These are phyloP conservation scores for Metschnikowia henanensis DNA, from an alignment of 805 yeast genomes.

Conservation along the genomic window DNA sequence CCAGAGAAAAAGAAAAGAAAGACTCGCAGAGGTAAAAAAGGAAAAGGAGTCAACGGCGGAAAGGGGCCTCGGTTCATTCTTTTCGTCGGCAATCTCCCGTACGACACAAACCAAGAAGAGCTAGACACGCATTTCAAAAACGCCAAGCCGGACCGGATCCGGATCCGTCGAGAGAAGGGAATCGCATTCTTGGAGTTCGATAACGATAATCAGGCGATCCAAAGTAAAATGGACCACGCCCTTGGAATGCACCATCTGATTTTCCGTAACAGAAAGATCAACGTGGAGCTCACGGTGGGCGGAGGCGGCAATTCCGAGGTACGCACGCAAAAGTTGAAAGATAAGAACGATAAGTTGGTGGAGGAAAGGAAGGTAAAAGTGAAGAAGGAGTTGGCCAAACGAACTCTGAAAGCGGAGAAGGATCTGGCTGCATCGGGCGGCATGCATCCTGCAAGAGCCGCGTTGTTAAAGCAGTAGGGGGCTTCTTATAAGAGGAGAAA, in stretches of 20 bases:
- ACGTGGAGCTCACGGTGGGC: slow-evolving; percentile 96
- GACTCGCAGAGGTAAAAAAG: slow-evolving; percentile 77
- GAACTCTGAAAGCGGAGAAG: slow-evolving; percentile 32
- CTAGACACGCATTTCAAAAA: slow-evolving; percentile 71
- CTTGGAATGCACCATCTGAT: slow-evolving; percentile 78
- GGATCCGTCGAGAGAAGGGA: slow-evolving; percentile 83
- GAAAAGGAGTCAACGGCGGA: slow-evolving; percentile 50
- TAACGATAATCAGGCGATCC: slow-evolving; percentile 57
- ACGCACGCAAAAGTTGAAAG: slow-evolving; percentile 63
- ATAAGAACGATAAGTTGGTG: slow-evolving; percentile 73
- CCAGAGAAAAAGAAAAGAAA: slow-evolving; percentile 63
- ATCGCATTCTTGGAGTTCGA: slow-evolving; percentile 90
- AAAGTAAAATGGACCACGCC: slow-evolving; percentile 80
- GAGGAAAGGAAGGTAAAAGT: slow-evolving; percentile 67
- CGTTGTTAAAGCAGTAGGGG: slow-evolving; percentile 32
- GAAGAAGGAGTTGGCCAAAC: slow-evolving; percentile 44
- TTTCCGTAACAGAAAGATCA: slow-evolving; percentile 73
- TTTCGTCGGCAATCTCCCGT: slow-evolving; percentile 91
- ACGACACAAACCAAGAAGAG: slow-evolving; percentile 60
- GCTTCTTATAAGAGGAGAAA: background rate
- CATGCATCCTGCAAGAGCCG: slow-evolving; percentile 70
- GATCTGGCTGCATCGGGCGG: slow-evolving; percentile 24
- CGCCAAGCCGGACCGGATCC: slow-evolving; percentile 68
- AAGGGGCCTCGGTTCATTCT: slow-evolving; percentile 70
- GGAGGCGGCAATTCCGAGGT: slow-evolving; percentile 91